Evolutionary conservation across 2,329 filamentous ascomycete species (phyloP), one percentile per base, ranked within the genome.

Genomic region (Xylaria arbuscula): DNA sequence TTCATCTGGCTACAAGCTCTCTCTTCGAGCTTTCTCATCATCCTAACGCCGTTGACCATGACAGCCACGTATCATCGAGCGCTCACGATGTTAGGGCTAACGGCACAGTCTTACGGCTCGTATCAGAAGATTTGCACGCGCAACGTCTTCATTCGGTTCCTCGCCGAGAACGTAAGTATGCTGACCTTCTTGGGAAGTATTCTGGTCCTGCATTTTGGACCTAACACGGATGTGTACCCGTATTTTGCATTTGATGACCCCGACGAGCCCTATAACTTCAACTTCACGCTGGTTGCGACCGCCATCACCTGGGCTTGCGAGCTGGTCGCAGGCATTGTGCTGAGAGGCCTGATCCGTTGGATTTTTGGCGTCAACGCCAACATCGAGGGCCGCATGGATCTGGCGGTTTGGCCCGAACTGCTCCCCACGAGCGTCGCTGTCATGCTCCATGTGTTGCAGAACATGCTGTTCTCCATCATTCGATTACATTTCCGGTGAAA

Each of bases 401-500:
- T 92, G 72, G 86, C 85, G 7, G 86, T 88, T 64, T 91, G 89
- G 87, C 89, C 89, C 1, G 89, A 91, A 81, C 78, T 92, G 74
- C 78, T 92, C 74, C 89, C 89, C 19, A 90, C 89, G 2, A 87
- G 87, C 63, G 87, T 90, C 22, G 88, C 87, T 24, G 89, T 91
- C 24, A 88, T 88, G 81, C 80, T 91, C 76, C 89, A 92, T 74
- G 89, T 91, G 59, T 76, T 91, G 78, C 89, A 92, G 80, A 92
- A 91, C 77, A 92, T 92, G 89, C 79, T 92, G 64, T 91, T 92
- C 80, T 89, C 88, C 54, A 91, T 92, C 74, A 87, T 91, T 42
- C 84, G 89, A 70, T 79, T 92, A 75, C 85, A 87, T 71, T 91
- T 92, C 73, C 82, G 78, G 61, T 76, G 62, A 74, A 64, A 50